Percentiles rank a stretch among this genome's conserved stretches.
phyloP scores from a whole-genome alignment of 1,284 basidiomycete genomes.

The Trichosporon sp. region DNA sequence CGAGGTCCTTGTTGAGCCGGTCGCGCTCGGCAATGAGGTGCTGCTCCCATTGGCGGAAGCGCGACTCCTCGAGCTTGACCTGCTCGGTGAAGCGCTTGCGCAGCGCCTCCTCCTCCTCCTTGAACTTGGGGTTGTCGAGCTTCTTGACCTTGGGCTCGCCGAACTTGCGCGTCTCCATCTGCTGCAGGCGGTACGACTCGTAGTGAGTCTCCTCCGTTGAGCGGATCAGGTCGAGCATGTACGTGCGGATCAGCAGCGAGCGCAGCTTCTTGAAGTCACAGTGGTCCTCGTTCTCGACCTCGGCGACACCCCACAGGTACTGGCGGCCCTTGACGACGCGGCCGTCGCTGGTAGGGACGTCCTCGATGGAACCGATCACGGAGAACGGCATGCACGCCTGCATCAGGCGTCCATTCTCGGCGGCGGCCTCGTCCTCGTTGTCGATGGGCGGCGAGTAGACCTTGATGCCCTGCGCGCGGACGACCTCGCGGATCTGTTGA shows the following conservation, averaged over 20 bases:
- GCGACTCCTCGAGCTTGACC: constrained; percentile 95
- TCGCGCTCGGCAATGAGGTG: constrained; percentile 96
- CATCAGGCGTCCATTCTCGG: constrained; percentile 83
- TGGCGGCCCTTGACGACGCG: constrained; percentile 93
- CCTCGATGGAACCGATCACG: constrained; percentile 94
- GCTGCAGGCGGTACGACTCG: constrained; percentile 94
- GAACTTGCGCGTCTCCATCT: constrained; percentile 99
- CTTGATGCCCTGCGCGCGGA: constrained; percentile 84
- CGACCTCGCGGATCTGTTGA: constrained; percentile 75
- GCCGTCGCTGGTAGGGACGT: constrained; percentile 86
- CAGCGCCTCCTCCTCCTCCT: constrained; percentile 95
- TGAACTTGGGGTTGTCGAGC: constrained; percentile 99
- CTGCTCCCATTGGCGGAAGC: constrained; percentile 99
- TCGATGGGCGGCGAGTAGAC: constrained; percentile 93
- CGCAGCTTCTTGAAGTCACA: constrained; percentile 99
- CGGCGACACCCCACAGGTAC: constrained; percentile 99
- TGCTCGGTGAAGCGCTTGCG: constrained; percentile 98
- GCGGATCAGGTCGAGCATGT: constrained; percentile 96
- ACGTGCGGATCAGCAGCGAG: constrained; percentile 89
- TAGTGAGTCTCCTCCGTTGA: constrained; percentile 96
- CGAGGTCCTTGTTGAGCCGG: constrained; percentile 88
- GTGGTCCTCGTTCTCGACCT: constrained; percentile 61
- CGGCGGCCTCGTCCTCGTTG: constrained; percentile 76
- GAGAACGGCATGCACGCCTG: constrained; percentile 90
- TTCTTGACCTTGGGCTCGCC: constrained; percentile 99